A percentile compares a stretch with the other conserved stretches of the same genome.
phyloP scores from a whole-genome alignment of 352 stramenopile species.

The Pythium phragmitis region DNA sequence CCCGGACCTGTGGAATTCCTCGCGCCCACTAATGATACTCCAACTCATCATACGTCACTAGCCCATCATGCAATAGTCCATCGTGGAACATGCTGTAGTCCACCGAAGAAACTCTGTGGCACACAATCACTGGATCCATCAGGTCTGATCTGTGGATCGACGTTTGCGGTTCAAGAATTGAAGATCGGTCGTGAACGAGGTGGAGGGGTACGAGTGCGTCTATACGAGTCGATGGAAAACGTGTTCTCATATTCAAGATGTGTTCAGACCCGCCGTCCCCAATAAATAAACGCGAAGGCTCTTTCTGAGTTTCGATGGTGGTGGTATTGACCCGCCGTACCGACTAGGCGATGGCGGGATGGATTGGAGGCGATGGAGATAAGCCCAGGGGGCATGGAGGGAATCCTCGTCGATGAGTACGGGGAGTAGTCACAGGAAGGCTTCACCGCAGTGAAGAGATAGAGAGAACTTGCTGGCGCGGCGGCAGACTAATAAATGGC shows the following conservation, averaged over 20 bases:
- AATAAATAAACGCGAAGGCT: conserved; percentile 25
- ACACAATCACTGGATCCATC: not conserved
- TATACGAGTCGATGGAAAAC: not conserved
- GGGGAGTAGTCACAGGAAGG: conserved; percentile 3
- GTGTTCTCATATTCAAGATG: conserved; percentile 4
- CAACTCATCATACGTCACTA: too few species aligned
- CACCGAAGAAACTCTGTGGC: not conserved
- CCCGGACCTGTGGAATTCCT: too few species aligned
- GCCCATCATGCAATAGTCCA: too few species aligned
- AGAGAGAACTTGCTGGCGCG: not conserved
- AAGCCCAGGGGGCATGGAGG: not conserved
- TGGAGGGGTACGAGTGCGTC: not conserved
- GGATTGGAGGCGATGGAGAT: not conserved
- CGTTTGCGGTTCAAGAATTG: not conserved
- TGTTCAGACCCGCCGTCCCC: not conserved
- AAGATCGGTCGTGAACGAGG: not conserved
- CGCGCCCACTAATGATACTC: too few species aligned
- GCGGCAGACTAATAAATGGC: not conserved
- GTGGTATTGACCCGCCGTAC: not conserved
- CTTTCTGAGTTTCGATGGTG: not conserved
- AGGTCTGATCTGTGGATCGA: too few species aligned
- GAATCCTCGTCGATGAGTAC: conserved; percentile 1
- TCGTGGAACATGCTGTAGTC: not conserved
- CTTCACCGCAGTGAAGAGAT: conserved; percentile 10
- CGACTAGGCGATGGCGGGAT: not conserved